Conservation (phyloP, 768 basidiomycete genomes). For the Termitomyces sp. region DNA sequence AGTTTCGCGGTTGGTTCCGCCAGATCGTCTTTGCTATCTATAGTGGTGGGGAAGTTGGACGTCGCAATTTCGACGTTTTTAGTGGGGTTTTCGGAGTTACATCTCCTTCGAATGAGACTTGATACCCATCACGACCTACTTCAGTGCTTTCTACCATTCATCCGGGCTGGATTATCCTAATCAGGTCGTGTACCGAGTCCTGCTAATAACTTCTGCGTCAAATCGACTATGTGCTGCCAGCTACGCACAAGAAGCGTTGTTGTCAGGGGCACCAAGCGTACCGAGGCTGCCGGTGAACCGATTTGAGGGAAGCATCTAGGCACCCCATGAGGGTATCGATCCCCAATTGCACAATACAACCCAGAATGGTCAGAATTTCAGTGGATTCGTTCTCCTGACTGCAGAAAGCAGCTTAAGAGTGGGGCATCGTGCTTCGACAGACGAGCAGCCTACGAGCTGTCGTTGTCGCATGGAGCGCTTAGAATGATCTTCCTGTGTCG, state of each 20-base stretch:
- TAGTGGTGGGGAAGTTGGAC: conserved; percentile 21
- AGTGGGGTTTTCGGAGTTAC: neutral
- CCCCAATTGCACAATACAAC: neutral
- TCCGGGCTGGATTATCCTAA: neutral
- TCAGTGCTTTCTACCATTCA: no score
- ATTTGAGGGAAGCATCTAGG: neutral
- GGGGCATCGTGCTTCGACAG: no score
- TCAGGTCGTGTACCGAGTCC: neutral
- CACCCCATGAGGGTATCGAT: neutral
- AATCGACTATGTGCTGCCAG: neutral
- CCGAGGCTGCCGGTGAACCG: neutral
- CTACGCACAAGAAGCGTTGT: neutral
- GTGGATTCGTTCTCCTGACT: neutral
- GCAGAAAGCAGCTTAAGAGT: neutral
- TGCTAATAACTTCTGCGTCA: no score
- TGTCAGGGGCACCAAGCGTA: no score
- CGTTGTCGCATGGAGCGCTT: neutral
- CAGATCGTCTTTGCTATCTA: conserved; percentile 38
- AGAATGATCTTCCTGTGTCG: neutral
- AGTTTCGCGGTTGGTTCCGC: conserved; percentile 38
- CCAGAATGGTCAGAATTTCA: neutral
- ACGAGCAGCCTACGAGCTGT: neutral
- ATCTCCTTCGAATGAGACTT: neutral
- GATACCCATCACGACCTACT: no score
- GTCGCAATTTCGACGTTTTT: conserved; percentile 34